Base-by-base conservation (phyloP, 257 asterid genomes). In the Mentha longifolia region DNA sequence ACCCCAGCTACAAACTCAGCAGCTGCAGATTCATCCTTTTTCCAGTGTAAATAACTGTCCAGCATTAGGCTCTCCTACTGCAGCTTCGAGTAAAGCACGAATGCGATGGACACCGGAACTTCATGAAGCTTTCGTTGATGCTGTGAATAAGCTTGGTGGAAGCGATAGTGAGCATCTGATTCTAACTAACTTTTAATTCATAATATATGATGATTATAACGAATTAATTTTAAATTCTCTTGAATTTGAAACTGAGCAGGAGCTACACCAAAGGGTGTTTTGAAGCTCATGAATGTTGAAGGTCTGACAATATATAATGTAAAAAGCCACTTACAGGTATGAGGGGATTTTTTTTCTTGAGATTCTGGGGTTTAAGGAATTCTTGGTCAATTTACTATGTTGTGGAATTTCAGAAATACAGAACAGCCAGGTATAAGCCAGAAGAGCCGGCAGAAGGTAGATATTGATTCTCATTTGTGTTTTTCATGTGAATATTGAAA, bases 91-190 rank as follows among this genome's bases (percentile, higher is more conserved):
- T 17, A 87, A 87, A 82, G 76, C 95, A 70, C 87, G 98, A 35
- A 93, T 93, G 96, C 97, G 96, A 47, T 93, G 98, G 98, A 93
- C 98, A 16, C 96, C 92, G 2, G 98, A 93, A 76, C 96, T 93
- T 81, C 98, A 93, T 62, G 98, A 93, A 75, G 80, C 77, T 35
- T 90, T 93, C 64, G 84, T 93, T 60, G 91, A 87, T 39, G 92
- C 98, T n/a, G 93, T 93, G 55, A 83, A 76, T 77, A 91, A 89
- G 85, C 96, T 93, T 61, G 98, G 98, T 58, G 97, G 98, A 43
- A 74, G 96, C 41, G 98, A 90, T 76, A 80, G 98, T 93, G 78
- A 49, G 96, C 79, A 46, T 63, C 65, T 75, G 66, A 25, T 37
- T 46, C 65, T 9, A 0, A 19, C 49, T 60, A 17, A 51, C 7